phyloP scores from a whole-genome alignment of 192 early-diverging fungal genomes.

The Coemansia sp. region DNA sequence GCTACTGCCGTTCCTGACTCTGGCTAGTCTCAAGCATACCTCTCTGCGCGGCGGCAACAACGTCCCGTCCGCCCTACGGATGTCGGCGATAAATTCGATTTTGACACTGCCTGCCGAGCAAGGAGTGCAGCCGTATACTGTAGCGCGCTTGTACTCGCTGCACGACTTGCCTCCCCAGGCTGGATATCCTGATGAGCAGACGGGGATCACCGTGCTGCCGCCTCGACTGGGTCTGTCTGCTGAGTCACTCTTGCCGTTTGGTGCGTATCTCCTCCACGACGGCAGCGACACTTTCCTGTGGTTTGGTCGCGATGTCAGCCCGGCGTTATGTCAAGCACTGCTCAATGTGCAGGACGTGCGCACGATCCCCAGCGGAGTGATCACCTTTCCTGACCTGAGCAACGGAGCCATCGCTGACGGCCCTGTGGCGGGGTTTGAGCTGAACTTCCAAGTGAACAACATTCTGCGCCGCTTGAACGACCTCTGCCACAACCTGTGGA shows the following conservation, averaged over 20 bases:
- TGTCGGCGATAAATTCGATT: constrained; percentile 73
- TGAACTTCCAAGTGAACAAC: constrained; percentile 68
- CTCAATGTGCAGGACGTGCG: constrained; percentile 54
- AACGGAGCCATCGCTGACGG: constrained; percentile 57
- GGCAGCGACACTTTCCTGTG: constrained; percentile 84
- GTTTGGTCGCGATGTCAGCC: constrained; percentile 76
- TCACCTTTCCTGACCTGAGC: constrained; percentile 72
- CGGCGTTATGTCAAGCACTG: constrained; percentile 70
- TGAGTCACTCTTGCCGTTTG: constrained; percentile 80
- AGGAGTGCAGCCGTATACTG: constrained; percentile 61
- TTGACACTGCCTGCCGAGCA: constrained; percentile 81
- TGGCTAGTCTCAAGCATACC: constrained; percentile 80
- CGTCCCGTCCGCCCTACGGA: constrained; percentile 78
- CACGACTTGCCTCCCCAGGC: constrained; percentile 71
- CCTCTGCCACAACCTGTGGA: constrained; percentile 64
- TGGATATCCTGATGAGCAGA: constrained; percentile 31
- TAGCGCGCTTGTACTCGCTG: constrained; percentile 80
- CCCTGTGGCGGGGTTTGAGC: constrained; percentile 62
- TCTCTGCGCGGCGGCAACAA: constrained; percentile 61
- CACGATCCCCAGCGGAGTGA: constrained; percentile 54
- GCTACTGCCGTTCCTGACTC: constrained; percentile 75
- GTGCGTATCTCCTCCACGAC: constrained; percentile 84
- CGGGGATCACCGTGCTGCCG: constrained; percentile 71
- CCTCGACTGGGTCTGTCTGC: constrained; percentile 74
- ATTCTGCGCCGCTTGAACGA: constrained; percentile 73